A percentile compares a stretch with the other conserved stretches of the same genome.
These are phyloP conservation scores for Borovskyia barvae DNA, from an alignment of 208 protist species.

Conservation along the genomic window DNA sequence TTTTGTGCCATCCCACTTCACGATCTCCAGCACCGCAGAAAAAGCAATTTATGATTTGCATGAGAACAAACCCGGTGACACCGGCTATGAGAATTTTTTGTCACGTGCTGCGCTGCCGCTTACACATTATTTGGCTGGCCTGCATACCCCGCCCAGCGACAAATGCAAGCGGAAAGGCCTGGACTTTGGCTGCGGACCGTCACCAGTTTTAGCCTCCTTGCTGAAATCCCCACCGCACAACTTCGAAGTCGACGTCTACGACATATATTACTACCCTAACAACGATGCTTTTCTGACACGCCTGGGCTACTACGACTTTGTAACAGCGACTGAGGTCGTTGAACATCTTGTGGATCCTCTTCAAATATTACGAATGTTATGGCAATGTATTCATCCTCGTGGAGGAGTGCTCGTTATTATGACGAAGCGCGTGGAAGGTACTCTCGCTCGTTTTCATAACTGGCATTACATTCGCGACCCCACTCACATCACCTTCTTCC, in stretches of 20 bases:
- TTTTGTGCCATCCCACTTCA: constrained; percentile 36
- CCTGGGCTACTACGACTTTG: constrained; percentile 33
- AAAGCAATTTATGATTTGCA: constrained; percentile 55
- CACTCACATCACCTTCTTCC: constrained; percentile 55
- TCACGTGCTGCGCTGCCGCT: constrained; percentile 29
- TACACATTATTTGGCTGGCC: constrained; percentile 6
- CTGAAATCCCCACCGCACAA: constrained; percentile 11
- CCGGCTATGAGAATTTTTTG: constrained; percentile 43
- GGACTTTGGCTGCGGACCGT: constrained; percentile 59
- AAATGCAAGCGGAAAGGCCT: constrained; percentile 13
- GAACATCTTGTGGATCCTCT: constrained; percentile 50
- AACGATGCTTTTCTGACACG: background rate
- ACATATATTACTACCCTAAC: constrained; percentile 45
- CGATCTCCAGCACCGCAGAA: constrained; percentile 26
- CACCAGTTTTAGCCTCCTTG: constrained; percentile 29
- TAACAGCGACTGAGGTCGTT: constrained; percentile 49
- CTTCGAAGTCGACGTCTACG: constrained; percentile 33
- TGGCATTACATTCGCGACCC: constrained; percentile 67
- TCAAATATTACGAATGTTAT: constrained; percentile 14
- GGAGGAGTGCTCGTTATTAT: constrained; percentile 47
- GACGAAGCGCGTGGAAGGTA: constrained; percentile 45
- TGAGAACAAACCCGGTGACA: constrained; percentile 32
- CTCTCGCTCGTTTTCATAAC: constrained; percentile 37
- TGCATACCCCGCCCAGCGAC: background rate
- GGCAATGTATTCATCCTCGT: constrained; percentile 12